Conservation (phyloP, 805 yeast species). For the Wickerhamiella shivajii region DNA sequence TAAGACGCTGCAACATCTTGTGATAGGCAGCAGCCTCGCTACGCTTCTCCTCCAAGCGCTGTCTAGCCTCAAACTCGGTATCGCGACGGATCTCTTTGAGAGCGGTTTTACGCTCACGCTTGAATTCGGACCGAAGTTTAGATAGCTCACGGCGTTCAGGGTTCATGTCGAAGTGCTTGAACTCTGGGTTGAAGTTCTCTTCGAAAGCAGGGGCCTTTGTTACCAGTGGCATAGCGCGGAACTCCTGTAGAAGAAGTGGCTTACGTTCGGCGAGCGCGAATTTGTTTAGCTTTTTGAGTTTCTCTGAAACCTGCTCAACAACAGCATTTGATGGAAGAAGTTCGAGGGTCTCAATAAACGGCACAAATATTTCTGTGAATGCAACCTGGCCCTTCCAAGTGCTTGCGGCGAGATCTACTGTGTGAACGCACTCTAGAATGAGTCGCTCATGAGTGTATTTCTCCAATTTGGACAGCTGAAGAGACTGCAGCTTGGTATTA, state of each 20-base stretch:
- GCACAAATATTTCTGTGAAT: conserved; percentile 20
- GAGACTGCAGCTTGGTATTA: conserved; percentile 18
- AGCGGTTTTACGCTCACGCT: conserved; percentile 81
- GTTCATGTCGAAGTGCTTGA: conserved; percentile 78
- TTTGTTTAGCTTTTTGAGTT: conserved; percentile 36
- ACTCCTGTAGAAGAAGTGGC: conserved; percentile 72
- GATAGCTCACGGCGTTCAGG: conserved; percentile 65
- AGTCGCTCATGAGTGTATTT: conserved; percentile 7
- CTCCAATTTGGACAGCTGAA: conserved; percentile 9
- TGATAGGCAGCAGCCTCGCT: conserved; percentile 66
- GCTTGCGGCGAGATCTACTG: conserved; percentile 14
- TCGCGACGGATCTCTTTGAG: conserved; percentile 86
- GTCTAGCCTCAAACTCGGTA: conserved; percentile 72
- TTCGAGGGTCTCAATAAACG: conserved; percentile 11
- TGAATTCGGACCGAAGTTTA: conserved; percentile 71
- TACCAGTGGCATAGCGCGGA: conserved; percentile 71
- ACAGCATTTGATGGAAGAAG: conserved; percentile 19
- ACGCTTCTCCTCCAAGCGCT: conserved; percentile 67
- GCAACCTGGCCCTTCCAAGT: conserved; percentile 22
- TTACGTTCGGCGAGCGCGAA: conserved; percentile 36
- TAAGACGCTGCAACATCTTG: conserved; percentile 73
- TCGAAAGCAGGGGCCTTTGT: conserved; percentile 83
- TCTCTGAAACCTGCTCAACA: conserved; percentile 19
- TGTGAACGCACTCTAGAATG: conserved; percentile 10
- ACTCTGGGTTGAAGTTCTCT: conserved; percentile 91